Evolutionary conservation across 129 eudicot species (phyloP), one percentile per base, ranked within the genome.

Genomic region (Glebionis coronaria): DNA sequence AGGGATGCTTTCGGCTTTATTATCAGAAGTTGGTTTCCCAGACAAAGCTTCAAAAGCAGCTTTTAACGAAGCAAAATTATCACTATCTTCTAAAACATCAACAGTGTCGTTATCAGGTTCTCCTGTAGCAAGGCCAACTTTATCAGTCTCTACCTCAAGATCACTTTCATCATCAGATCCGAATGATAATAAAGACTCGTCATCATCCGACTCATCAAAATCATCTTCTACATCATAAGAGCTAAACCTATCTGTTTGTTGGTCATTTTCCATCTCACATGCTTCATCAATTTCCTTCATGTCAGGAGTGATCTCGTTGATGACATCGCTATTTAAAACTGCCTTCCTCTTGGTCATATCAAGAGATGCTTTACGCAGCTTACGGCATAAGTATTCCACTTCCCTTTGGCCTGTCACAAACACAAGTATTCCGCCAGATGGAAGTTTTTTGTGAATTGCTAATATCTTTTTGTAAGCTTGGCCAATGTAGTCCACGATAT

Each of bases 341-440:
- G 69, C 60, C 54, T 63, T 75, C 3, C 55, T 81, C 10, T 56
- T 72, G 16, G 77, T 80, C 65, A 80, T 73, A 56, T 84, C 84
- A 53, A 47, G 74, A 69, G 97, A 94, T 65, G 95, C 93, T 81
- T 80, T 84, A 38, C 87, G 86, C 15, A 94, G 84, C 80, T 76
- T 84, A 29, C 71, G 74, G 51, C 99, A 94, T 49, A 94, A 81
- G 77, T 72, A 76, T 65, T 94, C 99, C 44, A 94, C 97, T 79
- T 94, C 99, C 73, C 95, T 79, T 77, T 94, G 99, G 12, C 99
- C 99, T 8, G 97, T 94, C 44, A 89, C 92, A 68, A 89, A 94
- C 19, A 94, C 97, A 55, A 94, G 97, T 77, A 94, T 87, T 55
- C 99, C 99, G 15, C 99, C 99, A 57, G 97, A 76, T 29, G 99